phyloP scores from a whole-genome alignment of 2,329 filamentous ascomycete genomes.

The Xylariales sp. region DNA sequence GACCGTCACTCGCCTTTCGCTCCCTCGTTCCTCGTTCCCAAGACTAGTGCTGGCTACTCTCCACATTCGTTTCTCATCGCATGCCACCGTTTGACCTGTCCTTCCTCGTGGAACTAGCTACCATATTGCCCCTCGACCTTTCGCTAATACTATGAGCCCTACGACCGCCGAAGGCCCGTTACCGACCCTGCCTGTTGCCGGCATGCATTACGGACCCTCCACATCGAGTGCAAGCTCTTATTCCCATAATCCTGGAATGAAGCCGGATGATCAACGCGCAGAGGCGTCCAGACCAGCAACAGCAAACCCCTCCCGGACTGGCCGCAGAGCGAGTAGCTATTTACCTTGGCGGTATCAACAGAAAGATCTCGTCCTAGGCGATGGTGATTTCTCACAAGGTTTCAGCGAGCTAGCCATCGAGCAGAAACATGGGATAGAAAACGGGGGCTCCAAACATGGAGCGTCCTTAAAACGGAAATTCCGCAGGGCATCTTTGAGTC shows the following conservation, averaged over 20 bases:
- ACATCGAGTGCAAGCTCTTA: slow-evolving; percentile 47
- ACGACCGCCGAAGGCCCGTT: slow-evolving; percentile 40
- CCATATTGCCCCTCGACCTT: slow-evolving; percentile 13
- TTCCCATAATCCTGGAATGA: slow-evolving; percentile 47
- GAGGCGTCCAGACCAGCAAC: slow-evolving; percentile 44
- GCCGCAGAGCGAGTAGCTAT: slow-evolving; percentile 62
- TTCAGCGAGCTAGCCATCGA: slow-evolving; percentile 44
- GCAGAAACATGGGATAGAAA: slow-evolving; percentile 37
- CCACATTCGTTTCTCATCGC: slow-evolving; percentile 26
- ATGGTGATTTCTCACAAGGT: slow-evolving; percentile 47
- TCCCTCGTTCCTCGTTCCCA: slow-evolving; percentile 16
- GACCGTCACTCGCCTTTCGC: slow-evolving; percentile 30
- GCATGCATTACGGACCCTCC: slow-evolving; percentile 40
- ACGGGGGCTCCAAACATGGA: slow-evolving; percentile 32
- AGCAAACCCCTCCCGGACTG: slow-evolving; percentile 53
- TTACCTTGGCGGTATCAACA: slow-evolving; percentile 61
- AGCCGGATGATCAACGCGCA: slow-evolving; percentile 42
- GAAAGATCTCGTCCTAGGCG: slow-evolving; percentile 55
- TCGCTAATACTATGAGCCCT: slow-evolving; percentile 37
- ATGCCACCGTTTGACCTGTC: slow-evolving; percentile 12
- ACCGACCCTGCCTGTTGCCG: slow-evolving; percentile 34
- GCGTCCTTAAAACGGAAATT: slow-evolving; percentile 61
- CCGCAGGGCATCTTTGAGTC: slow-evolving; percentile 65
- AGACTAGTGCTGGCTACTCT: slow-evolving; percentile 8
- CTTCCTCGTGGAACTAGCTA: slow-evolving; percentile 11